phyloP scores from a whole-genome alignment of 2,329 filamentous ascomycete species.

The Cordyceps fumosorosea region DNA sequence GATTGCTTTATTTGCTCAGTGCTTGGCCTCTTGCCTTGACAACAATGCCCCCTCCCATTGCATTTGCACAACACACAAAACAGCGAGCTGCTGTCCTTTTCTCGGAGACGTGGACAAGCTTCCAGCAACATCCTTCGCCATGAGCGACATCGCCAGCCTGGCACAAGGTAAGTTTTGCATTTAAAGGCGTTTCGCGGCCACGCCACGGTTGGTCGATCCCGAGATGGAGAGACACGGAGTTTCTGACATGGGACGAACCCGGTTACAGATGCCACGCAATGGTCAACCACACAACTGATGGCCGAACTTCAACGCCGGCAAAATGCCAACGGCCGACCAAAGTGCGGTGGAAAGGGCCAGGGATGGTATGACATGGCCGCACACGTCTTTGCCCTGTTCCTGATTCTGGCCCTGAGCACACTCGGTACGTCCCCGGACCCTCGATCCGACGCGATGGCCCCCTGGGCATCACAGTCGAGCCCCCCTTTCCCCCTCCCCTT shows the following conservation, averaged over 20 bases:
- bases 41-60: background rate
- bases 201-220: background rate
- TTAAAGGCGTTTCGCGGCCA: background rate
- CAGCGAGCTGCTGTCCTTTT: background rate
- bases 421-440: constrained; percentile 35
- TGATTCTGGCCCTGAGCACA: constrained; percentile 58
- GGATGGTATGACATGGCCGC: constrained; percentile 59
- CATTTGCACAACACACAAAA: background rate
- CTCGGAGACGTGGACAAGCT: background rate
- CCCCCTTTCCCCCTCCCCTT: too few species aligned
- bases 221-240: background rate
- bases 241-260: background rate
- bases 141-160: constrained; percentile 3
- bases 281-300: constrained; percentile 44
- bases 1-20: constrained; percentile 9
- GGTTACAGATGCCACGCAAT: constrained; percentile 31
- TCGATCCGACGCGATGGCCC: background rate
- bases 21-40: background rate
- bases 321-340: constrained; percentile 34
- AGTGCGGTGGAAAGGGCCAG: constrained; percentile 45
- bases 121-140: background rate
- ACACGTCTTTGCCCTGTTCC: constrained; percentile 60
- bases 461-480: background rate
- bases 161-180: constrained; percentile 7
- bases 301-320: constrained; percentile 46